A percentile compares a stretch with the other conserved stretches of the same genome.
Conservation (phyloP, 2,329 filamentous ascomycete genomes). For the Fusarium guadeloupense region DNA sequence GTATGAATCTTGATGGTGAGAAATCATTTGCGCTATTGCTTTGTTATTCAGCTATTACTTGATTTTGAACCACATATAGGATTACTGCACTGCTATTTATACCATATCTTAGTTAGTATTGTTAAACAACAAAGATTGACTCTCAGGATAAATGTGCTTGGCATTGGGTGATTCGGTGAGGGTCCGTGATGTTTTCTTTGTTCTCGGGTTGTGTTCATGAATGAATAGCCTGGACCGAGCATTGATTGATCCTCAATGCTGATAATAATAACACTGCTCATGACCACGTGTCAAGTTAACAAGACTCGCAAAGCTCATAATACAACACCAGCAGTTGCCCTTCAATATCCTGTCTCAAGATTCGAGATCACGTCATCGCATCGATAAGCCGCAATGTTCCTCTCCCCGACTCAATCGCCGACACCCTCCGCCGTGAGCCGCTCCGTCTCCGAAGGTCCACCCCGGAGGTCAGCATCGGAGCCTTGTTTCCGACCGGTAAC, state of each 20-base stretch:
- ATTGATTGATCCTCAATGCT: neutral
- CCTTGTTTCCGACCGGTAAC: neutral
- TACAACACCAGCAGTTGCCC: no score
- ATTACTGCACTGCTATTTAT: constrained; percentile 26
- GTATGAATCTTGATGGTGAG: constrained; percentile 28
- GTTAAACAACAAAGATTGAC: constrained; percentile 21
- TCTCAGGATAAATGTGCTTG: neutral
- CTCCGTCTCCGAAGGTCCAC: constrained; percentile 23
- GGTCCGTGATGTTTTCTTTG: constrained; percentile 33
- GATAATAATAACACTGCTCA: neutral
- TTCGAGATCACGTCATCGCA: neutral
- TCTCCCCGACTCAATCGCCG: constrained; percentile 28
- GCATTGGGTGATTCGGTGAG: neutral
- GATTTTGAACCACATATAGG: constrained; percentile 18
- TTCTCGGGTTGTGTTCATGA: neutral
- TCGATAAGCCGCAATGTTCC: neutral
- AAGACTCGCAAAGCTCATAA: no score
- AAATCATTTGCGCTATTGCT: constrained; percentile 7
- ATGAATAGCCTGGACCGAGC: neutral
- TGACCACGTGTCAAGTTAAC: no score
- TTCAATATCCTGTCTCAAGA: neutral
- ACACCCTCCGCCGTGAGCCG: constrained; percentile 14
- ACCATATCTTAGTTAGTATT: constrained; percentile 31
- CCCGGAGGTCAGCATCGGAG: constrained; percentile 3
- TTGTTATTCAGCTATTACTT: neutral